These are phyloP conservation scores for Grosmannia huntii DNA, from an alignment of 2,329 filamentous ascomycete species.

Conservation along the genomic window DNA sequence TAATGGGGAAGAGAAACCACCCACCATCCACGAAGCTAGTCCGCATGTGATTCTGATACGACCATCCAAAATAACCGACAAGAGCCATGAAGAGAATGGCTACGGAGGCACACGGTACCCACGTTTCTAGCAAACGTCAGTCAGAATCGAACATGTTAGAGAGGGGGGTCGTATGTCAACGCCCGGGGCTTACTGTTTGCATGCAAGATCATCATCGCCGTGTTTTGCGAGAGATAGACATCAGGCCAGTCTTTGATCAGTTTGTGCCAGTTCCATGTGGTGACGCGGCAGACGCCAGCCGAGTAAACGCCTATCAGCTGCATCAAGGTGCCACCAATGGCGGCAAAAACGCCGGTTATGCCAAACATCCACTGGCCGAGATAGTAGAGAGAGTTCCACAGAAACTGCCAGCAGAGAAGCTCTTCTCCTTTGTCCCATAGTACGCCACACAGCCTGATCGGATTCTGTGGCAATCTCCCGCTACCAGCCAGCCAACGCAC, in stretches of 20 bases:
- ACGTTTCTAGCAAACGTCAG: constrained; percentile 6
- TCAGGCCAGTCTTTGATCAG: constrained; percentile 6
- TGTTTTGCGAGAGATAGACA: constrained; percentile 11
- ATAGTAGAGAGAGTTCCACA: constrained; percentile 14
- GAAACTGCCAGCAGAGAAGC: constrained; percentile 4
- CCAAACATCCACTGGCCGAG: constrained; percentile 8
- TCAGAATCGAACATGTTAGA: not conserved
- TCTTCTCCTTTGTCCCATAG: not conserved
- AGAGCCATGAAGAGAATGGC: constrained; percentile 16
- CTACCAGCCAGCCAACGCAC: constrained; percentile 8
- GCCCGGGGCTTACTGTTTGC: constrained; percentile 2
- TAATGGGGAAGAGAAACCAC: not conserved
- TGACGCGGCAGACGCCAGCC: constrained; percentile 13
- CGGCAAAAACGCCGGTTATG: constrained; percentile 29
- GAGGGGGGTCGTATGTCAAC: no score
- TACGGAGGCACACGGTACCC: constrained; percentile 13
- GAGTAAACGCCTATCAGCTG: constrained; percentile 16
- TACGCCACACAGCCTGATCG: not conserved
- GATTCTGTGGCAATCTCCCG: constrained; percentile 1
- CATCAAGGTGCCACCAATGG: constrained; percentile 15
- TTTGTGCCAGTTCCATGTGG: constrained; percentile 11
- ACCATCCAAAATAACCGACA: constrained; percentile 16
- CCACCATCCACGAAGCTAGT: constrained; percentile 12
- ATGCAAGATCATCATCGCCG: constrained; percentile 10
- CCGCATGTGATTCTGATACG: constrained; percentile 17